Evolutionary conservation across 129 eudicot species (phyloP), one percentile per base, ranked within the genome.

Genomic region (Gnaphalium uliginosum): DNA sequence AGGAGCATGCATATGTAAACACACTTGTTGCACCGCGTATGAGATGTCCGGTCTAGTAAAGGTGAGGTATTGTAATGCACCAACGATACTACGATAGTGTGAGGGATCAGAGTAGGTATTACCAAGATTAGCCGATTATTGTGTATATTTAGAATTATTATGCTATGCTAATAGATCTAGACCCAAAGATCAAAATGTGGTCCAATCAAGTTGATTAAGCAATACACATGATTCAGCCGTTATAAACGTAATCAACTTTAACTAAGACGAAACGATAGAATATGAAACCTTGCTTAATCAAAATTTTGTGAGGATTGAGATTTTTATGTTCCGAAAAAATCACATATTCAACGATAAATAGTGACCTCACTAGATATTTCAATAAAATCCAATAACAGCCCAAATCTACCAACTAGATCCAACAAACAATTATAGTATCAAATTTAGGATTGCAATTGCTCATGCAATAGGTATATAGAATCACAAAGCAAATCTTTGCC

Each of bases 401-500:
- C n/a, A 54, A 17, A 54, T 46, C 53, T 14, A 46, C 53, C 60
- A n/a, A 7, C 13, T 56, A 77, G 46, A 77, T 77, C 75, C 69
- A 39, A 56, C 68, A 77, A 77, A 68, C 69, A 57, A 24, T 53
- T 77, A 77, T 68, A 56, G 75, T n/a, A 77, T 77, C 75, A 68
- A 77, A 56, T 25, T 43, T 57, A 39, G 66, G 75, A 77, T 67
- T 68, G 41, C 33, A 76, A 66, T 35, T 56, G 75, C 23, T 37
- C 72, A 51, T 51, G 53, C 35, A 76, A 53, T 33, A 66, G 39
- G 53, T 46, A 39, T 37, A 68, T 39, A 77, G 60, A 67, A 68
- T 77, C 81, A 68, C 75, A 57, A 25, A 68, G 69, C 32, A 77
- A 41, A 77, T 77, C 69, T 77, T 46, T 77, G 60, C 61, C 81